A percentile compares a stretch with the other conserved stretches of the same genome.
Conservation (phyloP, 2,329 filamentous ascomycete genomes). For the Annulohypoxylon truncatum region DNA sequence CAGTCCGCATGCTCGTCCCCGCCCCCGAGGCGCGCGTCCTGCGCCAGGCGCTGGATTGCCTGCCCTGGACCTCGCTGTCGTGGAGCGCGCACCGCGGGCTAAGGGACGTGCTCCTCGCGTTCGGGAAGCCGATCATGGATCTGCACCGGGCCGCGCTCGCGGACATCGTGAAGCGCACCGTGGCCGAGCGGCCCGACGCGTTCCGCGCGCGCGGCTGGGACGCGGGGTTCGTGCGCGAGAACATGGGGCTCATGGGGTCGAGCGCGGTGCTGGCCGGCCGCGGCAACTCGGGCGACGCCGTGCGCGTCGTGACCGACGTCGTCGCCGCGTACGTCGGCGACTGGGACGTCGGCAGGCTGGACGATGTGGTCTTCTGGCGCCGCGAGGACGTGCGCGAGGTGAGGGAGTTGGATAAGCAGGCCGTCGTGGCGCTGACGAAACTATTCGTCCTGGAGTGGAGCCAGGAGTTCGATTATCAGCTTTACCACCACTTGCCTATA, state of each 20-base stretch:
- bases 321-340: slow-evolving; percentile 37
- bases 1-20: slow-evolving; percentile 34
- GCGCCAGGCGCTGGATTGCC: slow-evolving; percentile 44
- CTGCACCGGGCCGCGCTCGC: slow-evolving; percentile 41
- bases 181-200: slow-evolving; percentile 10
- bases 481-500: slow-evolving; percentile 51
- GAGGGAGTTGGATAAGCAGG: slow-evolving; percentile 36
- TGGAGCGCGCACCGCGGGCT: slow-evolving; percentile 52
- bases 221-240: slow-evolving; percentile 41
- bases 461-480: slow-evolving; percentile 52
- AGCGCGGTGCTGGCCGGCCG: slow-evolving; percentile 47
- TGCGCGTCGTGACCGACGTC: slow-evolving; percentile 48
- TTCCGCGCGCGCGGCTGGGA: slow-evolving; percentile 47
- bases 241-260: slow-evolving; percentile 48
- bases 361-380: slow-evolving; percentile 42
- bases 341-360: slow-evolving; percentile 33
- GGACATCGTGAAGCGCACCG: slow-evolving; percentile 25
- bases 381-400: neutral
- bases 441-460: slow-evolving; percentile 52
- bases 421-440: slow-evolving; percentile 49
- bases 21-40: slow-evolving; percentile 41
- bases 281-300: slow-evolving; percentile 49
- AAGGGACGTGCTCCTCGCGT: slow-evolving; percentile 48
- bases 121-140: slow-evolving; percentile 46
- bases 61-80: slow-evolving; percentile 50